Conservation (phyloP, 345 rosid species). For the Combretum micranthum region DNA sequence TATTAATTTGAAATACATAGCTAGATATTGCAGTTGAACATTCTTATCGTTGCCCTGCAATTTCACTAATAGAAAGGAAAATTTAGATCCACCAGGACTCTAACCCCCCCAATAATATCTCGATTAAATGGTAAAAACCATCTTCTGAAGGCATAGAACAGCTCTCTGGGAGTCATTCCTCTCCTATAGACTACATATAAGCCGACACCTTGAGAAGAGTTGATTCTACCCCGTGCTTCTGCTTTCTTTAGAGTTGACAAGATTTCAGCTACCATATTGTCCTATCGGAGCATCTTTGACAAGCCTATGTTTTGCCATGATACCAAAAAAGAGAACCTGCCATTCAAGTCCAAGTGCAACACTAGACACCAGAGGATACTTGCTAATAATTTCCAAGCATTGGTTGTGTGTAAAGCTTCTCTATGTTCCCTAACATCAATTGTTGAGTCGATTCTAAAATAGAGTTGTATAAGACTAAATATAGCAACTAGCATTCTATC, state of each 20-base stretch:
- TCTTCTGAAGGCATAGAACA: conserved; percentile 49
- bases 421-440: conserved; percentile 60
- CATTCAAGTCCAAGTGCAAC: conserved; percentile 97
- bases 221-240: conserved; percentile 18
- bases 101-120: conserved; percentile 77
- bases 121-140: conserved; percentile 54
- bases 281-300: conserved; percentile 89
- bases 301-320: conserved; percentile 24
- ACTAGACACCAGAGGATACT: conserved; percentile 97
- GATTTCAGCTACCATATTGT: conserved; percentile 54
- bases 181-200: conserved; percentile 75
- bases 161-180: conserved; percentile 93
- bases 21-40: neutral
- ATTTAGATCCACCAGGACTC: conserved; percentile 71
- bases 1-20: neutral
- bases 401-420: conserved; percentile 78
- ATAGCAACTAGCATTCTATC: neutral
- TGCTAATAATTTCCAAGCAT: conserved; percentile 85
- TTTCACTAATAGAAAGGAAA: conserved; percentile 58
- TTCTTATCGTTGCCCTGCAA: neutral
- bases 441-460: conserved; percentile 67
- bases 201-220: conserved; percentile 20
- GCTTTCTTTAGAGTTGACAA: conserved; percentile 48
- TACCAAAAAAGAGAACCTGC: conserved; percentile 47
- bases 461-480: neutral